Evolutionary conservation across 2,329 filamentous ascomycete genomes (phyloP).

Genomic region (Beauveria sp.): DNA sequence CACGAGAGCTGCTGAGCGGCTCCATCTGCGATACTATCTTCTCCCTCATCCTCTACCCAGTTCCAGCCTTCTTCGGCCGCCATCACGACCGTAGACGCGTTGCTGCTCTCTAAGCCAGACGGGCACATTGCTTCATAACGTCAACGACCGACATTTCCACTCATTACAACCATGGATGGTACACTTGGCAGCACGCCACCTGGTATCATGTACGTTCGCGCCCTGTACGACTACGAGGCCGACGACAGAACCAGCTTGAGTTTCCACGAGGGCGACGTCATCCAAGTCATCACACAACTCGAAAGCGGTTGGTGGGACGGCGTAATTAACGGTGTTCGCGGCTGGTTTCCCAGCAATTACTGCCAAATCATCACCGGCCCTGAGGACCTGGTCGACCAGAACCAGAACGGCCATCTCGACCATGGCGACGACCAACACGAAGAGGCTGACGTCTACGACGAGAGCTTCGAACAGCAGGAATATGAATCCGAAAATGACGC

Average conservation of each 20-base stretch:
- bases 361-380: constrained; percentile 76
- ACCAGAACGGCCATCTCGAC: constrained; percentile 46
- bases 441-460: constrained; percentile 58
- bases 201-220: constrained; percentile 81
- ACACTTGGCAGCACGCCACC: constrained; percentile 51
- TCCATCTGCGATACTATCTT: neutral
- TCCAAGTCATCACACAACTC: constrained; percentile 95
- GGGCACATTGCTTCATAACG: neutral
- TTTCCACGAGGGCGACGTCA: constrained; percentile 94
- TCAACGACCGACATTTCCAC: neutral
- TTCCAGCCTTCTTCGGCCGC: neutral
- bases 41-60: neutral
- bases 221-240: constrained; percentile 95
- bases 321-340: constrained; percentile 90
- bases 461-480: constrained; percentile 59
- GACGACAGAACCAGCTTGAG: constrained; percentile 95
- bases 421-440: constrained; percentile 56
- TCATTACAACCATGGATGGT: constrained; percentile 46
- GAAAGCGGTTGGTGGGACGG: constrained; percentile 99
- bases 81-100: constrained; percentile 12
- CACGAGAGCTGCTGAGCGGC: constrained; percentile 10
- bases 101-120: neutral
- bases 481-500: constrained; percentile 54
- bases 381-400: constrained; percentile 61
- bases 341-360: constrained; percentile 99